Evolutionary conservation across 2,329 filamentous ascomycete genomes (phyloP), one percentile per base, ranked within the genome.

Genomic region (Cercospora janseana): DNA sequence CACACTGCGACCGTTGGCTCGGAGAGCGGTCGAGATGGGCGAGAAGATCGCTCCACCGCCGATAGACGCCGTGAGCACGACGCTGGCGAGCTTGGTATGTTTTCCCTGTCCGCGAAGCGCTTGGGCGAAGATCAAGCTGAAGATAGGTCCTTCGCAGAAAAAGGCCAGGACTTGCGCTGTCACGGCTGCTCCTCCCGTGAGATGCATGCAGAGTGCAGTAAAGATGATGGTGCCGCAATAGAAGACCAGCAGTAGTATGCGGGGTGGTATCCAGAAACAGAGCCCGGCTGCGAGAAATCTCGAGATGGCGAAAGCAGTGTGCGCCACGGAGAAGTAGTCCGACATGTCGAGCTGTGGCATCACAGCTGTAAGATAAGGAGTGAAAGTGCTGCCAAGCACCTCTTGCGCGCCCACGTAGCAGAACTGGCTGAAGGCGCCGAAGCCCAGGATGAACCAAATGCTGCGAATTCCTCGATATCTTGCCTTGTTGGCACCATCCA

Each of bases 361-460:
- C 5, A 75, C 69, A 3, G 62, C 49, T 1, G 50, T 21, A 18
- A 80, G 63, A 47, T 79, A 79, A 2, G 66, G 58, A 18, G 65
- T 59, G 45, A 79, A 77, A 9, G 69, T 70, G 6, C 72, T 75
- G 2, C 77, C 74, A 15, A 80, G 67, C 21, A 75, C 73, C 66
- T 84, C 81, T 62, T 84, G 80, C 0, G 73, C 79, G 9, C 79
- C 81, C 1, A 82, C 77, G 56, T 83, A 84, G 67, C 77, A 81
- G 60, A 80, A 83, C 55, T 79, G 75, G 8, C 75, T 73, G 60
- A 79, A 74, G 1, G 78, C 66, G 0, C 76, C 81, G 2, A 82
- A 58, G 1, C 61, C 75, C 1, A 84, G 72, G 0, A 79, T 80
- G 45, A 81, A 64, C 74, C 77, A 82, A 34, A 82, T 72, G 7